These are phyloP conservation scores for Naganishia liquefaciens DNA, from an alignment of 1,284 basidiomycete genomes.

Conservation along the genomic window DNA sequence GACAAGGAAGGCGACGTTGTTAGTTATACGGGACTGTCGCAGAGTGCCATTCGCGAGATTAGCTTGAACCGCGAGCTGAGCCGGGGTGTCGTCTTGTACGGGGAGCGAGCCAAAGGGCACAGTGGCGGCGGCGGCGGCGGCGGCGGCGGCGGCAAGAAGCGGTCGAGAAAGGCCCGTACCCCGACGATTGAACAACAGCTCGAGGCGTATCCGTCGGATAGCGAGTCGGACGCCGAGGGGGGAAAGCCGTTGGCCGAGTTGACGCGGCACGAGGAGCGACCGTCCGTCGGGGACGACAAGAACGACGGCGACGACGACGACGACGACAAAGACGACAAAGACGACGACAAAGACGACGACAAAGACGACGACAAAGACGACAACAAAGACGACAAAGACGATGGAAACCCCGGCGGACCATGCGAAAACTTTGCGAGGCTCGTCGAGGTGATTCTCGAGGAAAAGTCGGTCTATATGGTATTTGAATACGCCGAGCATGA, in stretches of 20 bases:
- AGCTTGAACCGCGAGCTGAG: slow-evolving; percentile 63
- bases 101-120: not conserved
- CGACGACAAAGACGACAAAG: not conserved
- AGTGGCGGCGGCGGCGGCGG: not conserved
- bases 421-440: slow-evolving; percentile 66
- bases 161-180: not conserved
- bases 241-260: not conserved
- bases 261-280: not conserved
- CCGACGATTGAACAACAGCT: slow-evolving; percentile 5
- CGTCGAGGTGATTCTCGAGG: slow-evolving; percentile 92
- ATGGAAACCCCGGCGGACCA: not conserved
- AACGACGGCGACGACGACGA: too few species aligned
- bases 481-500: slow-evolving; percentile 99
- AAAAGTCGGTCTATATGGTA: slow-evolving; percentile 98
- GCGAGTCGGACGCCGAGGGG: not conserved
- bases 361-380: not conserved
- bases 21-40: slow-evolving; percentile 95
- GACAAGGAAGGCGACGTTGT: slow-evolving; percentile 94
- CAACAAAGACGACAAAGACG: not conserved
- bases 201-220: slow-evolving; percentile 1
- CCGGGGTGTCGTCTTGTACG: slow-evolving; percentile 2
- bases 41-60: slow-evolving; percentile 94
- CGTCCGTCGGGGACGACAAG: too few species aligned
- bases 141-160: not conserved
- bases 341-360: not conserved